Conservation (phyloP, 2,329 filamentous ascomycete species). For the Neobulgaria alba region DNA sequence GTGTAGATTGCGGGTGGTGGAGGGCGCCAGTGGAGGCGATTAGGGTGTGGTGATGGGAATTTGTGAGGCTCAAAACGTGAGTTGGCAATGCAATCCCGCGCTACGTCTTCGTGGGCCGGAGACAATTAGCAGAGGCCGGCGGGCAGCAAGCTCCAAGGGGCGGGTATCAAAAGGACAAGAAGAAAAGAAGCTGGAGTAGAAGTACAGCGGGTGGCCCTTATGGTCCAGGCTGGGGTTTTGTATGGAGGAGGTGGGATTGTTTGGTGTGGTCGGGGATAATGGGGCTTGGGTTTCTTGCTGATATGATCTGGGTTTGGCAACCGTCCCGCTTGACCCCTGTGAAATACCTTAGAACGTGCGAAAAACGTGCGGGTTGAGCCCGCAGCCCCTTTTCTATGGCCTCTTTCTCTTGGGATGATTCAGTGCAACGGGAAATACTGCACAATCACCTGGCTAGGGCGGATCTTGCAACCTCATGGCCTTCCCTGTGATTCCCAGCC, state of each 20-base stretch:
- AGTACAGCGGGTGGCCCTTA: conserved; percentile 19
- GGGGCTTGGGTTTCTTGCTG: conserved; percentile 10
- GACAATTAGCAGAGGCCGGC: conserved; percentile 8
- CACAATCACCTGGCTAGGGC: too few relatives aligned
- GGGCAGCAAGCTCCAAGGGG: conserved; percentile 5
- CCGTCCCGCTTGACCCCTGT: too few relatives aligned
- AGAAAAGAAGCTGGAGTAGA: conserved; percentile 18
- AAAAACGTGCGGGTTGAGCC: too few relatives aligned
- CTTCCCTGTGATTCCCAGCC: too few relatives aligned
- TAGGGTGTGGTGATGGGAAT: conserved; percentile 6
- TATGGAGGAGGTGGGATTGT: conserved; percentile 8
- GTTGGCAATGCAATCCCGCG: conserved; percentile 14
- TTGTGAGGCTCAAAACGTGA: conserved; percentile 17
- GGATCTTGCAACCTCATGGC: too few relatives aligned
- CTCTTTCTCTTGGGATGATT: too few relatives aligned
- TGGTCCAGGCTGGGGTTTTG: conserved; percentile 3
- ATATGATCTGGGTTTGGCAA: conserved; percentile 11
- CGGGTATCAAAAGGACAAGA: conserved; percentile 28
- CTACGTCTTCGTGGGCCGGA: conserved; percentile 7
- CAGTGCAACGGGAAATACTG: too few relatives aligned
- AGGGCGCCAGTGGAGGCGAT: conserved; percentile 9
- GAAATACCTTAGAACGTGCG: too few relatives aligned
- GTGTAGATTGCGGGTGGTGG: conserved; percentile 2
- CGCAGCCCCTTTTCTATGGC: too few relatives aligned
- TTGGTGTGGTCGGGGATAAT: conserved; percentile 5